These are phyloP conservation scores for Trichoderma koningii DNA, from an alignment of 2,329 filamentous ascomycete species.

Conservation along the genomic window DNA sequence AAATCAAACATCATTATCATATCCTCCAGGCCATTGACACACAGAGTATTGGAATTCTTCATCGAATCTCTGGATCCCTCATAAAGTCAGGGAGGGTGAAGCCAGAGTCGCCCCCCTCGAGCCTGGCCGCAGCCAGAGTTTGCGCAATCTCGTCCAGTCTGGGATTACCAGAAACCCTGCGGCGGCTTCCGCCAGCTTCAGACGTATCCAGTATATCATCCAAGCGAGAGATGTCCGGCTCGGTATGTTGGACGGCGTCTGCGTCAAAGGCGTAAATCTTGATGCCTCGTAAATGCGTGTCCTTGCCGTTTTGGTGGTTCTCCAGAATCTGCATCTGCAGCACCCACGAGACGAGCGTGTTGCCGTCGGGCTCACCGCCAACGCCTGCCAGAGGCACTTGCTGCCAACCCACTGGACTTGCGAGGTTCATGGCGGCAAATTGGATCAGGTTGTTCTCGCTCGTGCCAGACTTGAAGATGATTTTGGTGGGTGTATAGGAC, in stretches of 20 bases:
- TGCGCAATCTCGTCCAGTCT: conserved; percentile 37
- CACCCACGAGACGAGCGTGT: conserved; percentile 82
- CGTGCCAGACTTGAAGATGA: conserved; percentile 84
- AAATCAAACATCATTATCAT: conserved; percentile 11
- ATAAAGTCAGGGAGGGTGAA: conserved; percentile 47
- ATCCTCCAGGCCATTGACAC: neutral
- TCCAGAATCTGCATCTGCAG: conserved; percentile 89
- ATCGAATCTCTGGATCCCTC: conserved; percentile 48
- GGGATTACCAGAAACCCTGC: conserved; percentile 15
- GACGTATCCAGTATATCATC: conserved; percentile 37
- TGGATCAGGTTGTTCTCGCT: conserved; percentile 89
- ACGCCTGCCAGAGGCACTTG: conserved; percentile 67
- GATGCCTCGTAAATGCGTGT: conserved; percentile 93
- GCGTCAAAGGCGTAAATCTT: conserved; percentile 73
- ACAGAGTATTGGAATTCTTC: conserved; percentile 22
- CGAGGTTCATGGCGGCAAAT: conserved; percentile 78
- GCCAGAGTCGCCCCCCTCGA: conserved; percentile 41
- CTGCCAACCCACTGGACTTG: conserved; percentile 84
- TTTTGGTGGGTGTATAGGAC: conserved; percentile 93
- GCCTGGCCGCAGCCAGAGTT: conserved; percentile 35
- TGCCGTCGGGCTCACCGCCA: conserved; percentile 64
- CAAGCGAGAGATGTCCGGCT: conserved; percentile 39
- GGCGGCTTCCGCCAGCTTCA: conserved; percentile 27
- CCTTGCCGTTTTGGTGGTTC: conserved; percentile 98
- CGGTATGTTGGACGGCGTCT: conserved; percentile 48